Conservation (phyloP, 2,329 filamentous ascomycete species). For the Davidsoniella australis region DNA sequence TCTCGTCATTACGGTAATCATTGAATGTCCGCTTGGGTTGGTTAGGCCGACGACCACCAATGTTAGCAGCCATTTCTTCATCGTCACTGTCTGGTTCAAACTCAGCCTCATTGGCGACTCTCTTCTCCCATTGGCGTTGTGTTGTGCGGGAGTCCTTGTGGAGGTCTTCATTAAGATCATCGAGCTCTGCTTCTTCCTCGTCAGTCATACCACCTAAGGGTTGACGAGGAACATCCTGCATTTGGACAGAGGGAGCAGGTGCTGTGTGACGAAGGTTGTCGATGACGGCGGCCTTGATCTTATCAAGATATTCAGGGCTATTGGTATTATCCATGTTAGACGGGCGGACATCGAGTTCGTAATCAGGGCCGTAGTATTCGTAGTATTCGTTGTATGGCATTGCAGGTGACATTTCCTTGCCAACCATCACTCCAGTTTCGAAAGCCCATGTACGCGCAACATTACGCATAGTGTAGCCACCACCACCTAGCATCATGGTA, state of each 20-base stretch:
- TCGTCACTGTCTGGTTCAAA: conserved; percentile 69
- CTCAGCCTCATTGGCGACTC: conserved; percentile 59
- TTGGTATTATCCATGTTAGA: conserved; percentile 88
- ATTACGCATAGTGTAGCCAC: conserved; percentile 93
- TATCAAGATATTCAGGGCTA: conserved; percentile 62
- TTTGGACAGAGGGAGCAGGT: conserved; percentile 76
- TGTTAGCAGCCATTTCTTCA: conserved; percentile 58
- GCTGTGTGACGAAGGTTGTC: conserved; percentile 79
- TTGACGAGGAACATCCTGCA: conserved; percentile 57
- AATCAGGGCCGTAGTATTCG: conserved; percentile 80
- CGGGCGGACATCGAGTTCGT: conserved; percentile 74
- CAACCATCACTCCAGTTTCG: conserved; percentile 81
- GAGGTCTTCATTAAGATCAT: conserved; percentile 65
- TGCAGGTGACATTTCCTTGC: conserved; percentile 62
- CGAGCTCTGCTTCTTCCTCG: conserved; percentile 47
- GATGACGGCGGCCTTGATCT: conserved; percentile 63
- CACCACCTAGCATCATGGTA: conserved; percentile 82
- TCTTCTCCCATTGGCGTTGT: conserved; percentile 67
- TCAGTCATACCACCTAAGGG: conserved; percentile 46
- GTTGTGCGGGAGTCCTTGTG: conserved; percentile 73
- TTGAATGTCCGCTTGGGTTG: conserved; percentile 33
- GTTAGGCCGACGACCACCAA: conserved; percentile 46
- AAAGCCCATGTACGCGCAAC: conserved; percentile 95
- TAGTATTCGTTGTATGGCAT: conserved; percentile 97
- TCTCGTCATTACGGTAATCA: conserved; percentile 30